Evolutionary conservation across 257 asterid genomes (phyloP).

Genomic region (Linaria vulgaris): DNA sequence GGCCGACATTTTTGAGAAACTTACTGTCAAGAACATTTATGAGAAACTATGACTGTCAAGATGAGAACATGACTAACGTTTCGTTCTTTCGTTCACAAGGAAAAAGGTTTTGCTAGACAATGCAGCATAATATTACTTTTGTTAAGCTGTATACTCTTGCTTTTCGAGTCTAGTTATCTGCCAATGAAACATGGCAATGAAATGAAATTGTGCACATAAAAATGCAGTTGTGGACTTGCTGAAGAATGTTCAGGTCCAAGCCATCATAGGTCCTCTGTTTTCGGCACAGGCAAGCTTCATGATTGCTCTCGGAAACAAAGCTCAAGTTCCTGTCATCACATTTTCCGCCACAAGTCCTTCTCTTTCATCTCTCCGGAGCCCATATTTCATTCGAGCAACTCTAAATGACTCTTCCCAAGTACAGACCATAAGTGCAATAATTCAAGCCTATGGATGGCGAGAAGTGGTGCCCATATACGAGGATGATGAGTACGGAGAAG

Average conservation of each 20-base stretch:
- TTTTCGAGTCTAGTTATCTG: no score
- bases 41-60: no score
- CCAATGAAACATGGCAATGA: background rate
- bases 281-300: constrained; percentile 52
- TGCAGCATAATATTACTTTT: no score
- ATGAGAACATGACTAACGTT: no score
- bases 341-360: constrained; percentile 58
- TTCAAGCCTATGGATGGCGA: constrained; percentile 50
- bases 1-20: no score
- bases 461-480: constrained; percentile 39
- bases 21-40: no score
- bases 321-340: constrained; percentile 57
- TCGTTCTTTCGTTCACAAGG: no score
- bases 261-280: constrained; percentile 53
- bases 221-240: constrained; percentile 55
- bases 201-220: background rate
- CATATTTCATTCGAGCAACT: constrained; percentile 48
- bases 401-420: constrained; percentile 50
- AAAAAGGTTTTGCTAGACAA: no score
- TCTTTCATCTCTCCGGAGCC: constrained; percentile 35
- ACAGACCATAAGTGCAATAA: constrained; percentile 35
- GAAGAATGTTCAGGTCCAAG: constrained; percentile 54
- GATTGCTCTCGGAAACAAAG: constrained; percentile 45
- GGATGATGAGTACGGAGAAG: constrained; percentile 50
- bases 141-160: no score